These are phyloP conservation scores for Marasmius sp. DNA, from an alignment of 1,284 basidiomycete species.

Conservation along the genomic window DNA sequence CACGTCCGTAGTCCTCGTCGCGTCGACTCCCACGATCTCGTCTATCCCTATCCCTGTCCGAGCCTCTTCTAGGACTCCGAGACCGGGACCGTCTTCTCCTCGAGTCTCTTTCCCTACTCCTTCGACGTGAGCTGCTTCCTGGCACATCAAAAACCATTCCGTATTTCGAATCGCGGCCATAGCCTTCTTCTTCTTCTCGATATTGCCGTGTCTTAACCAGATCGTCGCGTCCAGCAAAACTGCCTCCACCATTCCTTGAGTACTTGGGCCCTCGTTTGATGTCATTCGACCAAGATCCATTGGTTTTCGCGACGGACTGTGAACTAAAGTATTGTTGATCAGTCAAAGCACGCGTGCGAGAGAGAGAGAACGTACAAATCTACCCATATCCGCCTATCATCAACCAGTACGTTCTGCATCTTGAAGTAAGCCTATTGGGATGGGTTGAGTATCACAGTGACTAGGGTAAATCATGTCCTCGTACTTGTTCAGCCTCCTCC, in stretches of 20 bases:
- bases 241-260: constrained; percentile 31
- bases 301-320: constrained; percentile 84
- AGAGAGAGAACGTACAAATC: constrained; percentile 70
- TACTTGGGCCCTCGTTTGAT: constrained; percentile 52
- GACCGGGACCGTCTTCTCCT: constrained; percentile 17
- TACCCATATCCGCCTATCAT: constrained; percentile 98
- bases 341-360: constrained; percentile 10
- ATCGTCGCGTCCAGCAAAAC: constrained; percentile 72
- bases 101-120: neutral
- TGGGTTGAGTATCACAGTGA: neutral
- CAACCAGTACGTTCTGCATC: constrained; percentile 99
- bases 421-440: constrained; percentile 88
- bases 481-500: constrained; percentile 89
- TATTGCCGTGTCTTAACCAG: constrained; percentile 70
- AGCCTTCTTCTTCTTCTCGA: constrained; percentile 42
- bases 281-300: constrained; percentile 75
- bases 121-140: constrained; percentile 2
- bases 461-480: constrained; percentile 15
- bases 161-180: constrained; percentile 42
- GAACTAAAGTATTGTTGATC: constrained; percentile 50
- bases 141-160: constrained; percentile 78
- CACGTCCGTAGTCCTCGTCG: neutral
- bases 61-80: constrained; percentile 20
- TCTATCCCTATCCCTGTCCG: constrained; percentile 16
- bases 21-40: constrained; percentile 1